Evolutionary conservation across 306 rosid genomes (phyloP), one percentile per base, ranked within the genome.

Genomic region (Quercus alba): DNA sequence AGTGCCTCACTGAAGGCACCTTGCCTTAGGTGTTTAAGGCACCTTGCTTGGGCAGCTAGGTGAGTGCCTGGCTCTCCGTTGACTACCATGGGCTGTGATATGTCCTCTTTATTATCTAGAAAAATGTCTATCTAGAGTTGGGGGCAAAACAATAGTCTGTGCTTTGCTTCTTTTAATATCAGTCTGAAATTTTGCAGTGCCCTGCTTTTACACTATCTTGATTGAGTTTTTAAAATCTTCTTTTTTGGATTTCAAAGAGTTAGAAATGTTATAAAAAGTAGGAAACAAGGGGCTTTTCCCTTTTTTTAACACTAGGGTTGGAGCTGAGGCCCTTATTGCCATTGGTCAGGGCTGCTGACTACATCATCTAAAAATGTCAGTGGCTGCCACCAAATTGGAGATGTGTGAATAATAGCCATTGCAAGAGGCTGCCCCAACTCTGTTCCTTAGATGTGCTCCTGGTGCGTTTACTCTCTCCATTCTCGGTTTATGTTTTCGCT

Each of bases 301-400:
- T 70, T 10, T 17, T 7, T 64, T 5, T 71, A 78, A 78, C 75
- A 56, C 70, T 76, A 95, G 98, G 91, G 96, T 95, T 52, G 99
- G 98, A 12, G 92, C 91, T 83, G 96, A 70, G 80, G 97, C 96
- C 71, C 97, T 91, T 79, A 84, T 89, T 75, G 88, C 98, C 79
- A 76, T 95, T 83, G 94, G 96, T 72, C 81, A 77, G 75, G 92
- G 98, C 18, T 86, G 93, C 88, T 88, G 90, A 71, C 93, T 95
- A 66, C 90, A 90, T 25, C 76, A 84, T 84, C 88, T 95, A 73
- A 95, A 75, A 95, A 95, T 78, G 94, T 95, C 72, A 95, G 99
- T 68, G 99, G 98, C 77, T 95, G 99, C 90, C 96, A 90, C 77
- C 93, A 89, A 75, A 89, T 95, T 55, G 97, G 97, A 44, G 96